Evolutionary conservation across 2,329 filamentous ascomycete species (phyloP).

Genomic region (Sclerotinia spermophila): DNA sequence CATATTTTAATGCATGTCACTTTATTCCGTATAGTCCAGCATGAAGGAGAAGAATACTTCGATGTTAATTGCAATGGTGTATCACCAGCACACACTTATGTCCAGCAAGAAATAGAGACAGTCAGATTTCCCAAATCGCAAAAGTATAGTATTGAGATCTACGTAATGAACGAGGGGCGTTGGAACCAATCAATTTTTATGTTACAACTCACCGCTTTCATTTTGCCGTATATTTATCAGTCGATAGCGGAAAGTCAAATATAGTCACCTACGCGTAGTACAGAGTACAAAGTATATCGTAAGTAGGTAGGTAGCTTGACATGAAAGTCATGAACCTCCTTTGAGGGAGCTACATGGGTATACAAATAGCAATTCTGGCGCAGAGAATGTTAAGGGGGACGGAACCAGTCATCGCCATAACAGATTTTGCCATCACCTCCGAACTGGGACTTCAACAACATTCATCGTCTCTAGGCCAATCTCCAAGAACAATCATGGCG

Average conservation of each 20-base stretch:
- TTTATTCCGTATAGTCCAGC: background rate
- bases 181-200: background rate
- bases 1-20: conserved; percentile 21
- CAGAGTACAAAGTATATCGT: too few species aligned
- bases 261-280: background rate
- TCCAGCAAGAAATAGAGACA: background rate
- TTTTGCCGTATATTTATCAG: background rate
- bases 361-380: background rate
- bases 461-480: background rate
- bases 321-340: background rate
- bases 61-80: background rate
- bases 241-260: background rate
- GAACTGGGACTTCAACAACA: background rate
- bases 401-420: background rate
- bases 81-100: background rate
- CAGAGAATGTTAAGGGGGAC: background rate
- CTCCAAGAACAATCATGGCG: background rate
- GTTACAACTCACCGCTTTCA: background rate
- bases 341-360: background rate
- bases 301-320: background rate
- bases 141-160: background rate
- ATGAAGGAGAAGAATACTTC: background rate
- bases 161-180: background rate
- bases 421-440: too few species aligned
- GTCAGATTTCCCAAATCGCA: background rate